Base-by-base conservation (phyloP, 1,139 yeast species). In the Yamadazyma pseudoaaseri region DNA sequence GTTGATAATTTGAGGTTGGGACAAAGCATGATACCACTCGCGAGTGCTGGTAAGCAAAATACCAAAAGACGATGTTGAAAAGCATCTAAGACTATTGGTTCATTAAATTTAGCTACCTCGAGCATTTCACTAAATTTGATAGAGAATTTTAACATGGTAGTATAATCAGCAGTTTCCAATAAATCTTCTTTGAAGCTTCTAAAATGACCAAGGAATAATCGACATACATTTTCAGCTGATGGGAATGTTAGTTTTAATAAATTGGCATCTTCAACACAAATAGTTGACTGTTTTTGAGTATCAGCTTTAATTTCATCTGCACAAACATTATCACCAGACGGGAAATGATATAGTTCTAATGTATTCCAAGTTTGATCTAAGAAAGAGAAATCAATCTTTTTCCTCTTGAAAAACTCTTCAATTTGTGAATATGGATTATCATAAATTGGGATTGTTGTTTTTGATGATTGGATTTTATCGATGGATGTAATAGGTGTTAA, bases 21-120 rank as follows among this genome's bases (percentile, higher is more conserved):
- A 7, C 47, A 47, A n/a, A 55, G 42, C 14, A 54, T 29, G 14
- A 51, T 37, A 4, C 66, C 66, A 35, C 44, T 51, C 2, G 57
- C 49, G 15, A 59, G 33, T 9, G 57, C 48, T 4, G 52, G 27
- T 23, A 54, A 52, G 16, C 45, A 36, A 10, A 60, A 32, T 2
- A 51, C 36, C 12, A 54, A 30, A 14, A 42, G 24, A 25, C 56
- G 37, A 22, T 43, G 37, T 27, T 47, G 49, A 26, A 44, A 35
- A 6, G 37, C 21, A 22, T 29, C 31, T 3, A 46, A 13, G 4
- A 20, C 18, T 6, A 43, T 16, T 3, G 31, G 29, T 14, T 37
- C 10, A 26, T 40, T 33, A 23, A 20, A 34, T 14, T 33, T 30
- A 16, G 36, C 33, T 6, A 27, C 17, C 5, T 31, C 20, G n/a